A percentile compares a stretch with the other conserved stretches of the same genome.
These are phyloP conservation scores for Saccharomycopsis selenospora DNA, from an alignment of 805 yeast genomes.

Conservation along the genomic window DNA sequence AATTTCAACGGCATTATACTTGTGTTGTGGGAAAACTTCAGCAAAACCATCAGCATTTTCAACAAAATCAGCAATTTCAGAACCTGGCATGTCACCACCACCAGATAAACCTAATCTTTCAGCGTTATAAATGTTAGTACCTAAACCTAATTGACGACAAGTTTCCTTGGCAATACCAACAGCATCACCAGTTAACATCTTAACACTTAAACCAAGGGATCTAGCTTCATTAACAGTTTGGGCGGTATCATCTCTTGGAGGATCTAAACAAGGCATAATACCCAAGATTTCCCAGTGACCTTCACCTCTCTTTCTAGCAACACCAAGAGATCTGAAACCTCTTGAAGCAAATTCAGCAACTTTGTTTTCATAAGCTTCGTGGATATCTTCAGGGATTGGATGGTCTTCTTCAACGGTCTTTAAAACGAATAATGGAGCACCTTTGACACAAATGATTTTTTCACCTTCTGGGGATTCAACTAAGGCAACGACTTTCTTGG, in stretches of 20 bases:
- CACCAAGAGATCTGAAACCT: slow-evolving; percentile 98
- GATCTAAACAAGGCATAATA: slow-evolving; percentile 98
- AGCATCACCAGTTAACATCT: slow-evolving; percentile 99
- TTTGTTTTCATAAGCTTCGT: slow-evolving; percentile 91
- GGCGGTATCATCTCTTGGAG: slow-evolving; percentile 98
- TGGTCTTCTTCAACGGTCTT: slow-evolving; percentile 96
- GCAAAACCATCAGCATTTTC: slow-evolving; percentile 98
- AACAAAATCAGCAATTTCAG: slow-evolving; percentile 94
- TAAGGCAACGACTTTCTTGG: slow-evolving; percentile 91
- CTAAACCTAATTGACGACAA: slow-evolving; percentile 94
- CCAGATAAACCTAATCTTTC: slow-evolving; percentile 95
- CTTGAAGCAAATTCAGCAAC: slow-evolving; percentile 96
- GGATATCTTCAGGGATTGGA: slow-evolving; percentile 89
- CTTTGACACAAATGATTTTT: slow-evolving; percentile 91
- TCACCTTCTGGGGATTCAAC: slow-evolving; percentile 96
- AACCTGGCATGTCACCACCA: slow-evolving; percentile 95
- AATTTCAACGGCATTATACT: slow-evolving; percentile 91
- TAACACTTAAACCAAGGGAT: slow-evolving; percentile 85
- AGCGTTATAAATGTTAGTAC: slow-evolving; percentile 94
- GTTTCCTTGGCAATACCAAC: slow-evolving; percentile 98
- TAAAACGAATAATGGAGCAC: slow-evolving; percentile 95
- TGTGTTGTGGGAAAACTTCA: slow-evolving; percentile 98
- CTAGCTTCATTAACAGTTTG: slow-evolving; percentile 89
- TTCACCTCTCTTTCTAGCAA: slow-evolving; percentile 97
- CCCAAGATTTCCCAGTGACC: slow-evolving; percentile 98